Evolutionary conservation across 108 stramenopile genomes (phyloP).

Genomic region (Aurantiochytrium sp.): DNA sequence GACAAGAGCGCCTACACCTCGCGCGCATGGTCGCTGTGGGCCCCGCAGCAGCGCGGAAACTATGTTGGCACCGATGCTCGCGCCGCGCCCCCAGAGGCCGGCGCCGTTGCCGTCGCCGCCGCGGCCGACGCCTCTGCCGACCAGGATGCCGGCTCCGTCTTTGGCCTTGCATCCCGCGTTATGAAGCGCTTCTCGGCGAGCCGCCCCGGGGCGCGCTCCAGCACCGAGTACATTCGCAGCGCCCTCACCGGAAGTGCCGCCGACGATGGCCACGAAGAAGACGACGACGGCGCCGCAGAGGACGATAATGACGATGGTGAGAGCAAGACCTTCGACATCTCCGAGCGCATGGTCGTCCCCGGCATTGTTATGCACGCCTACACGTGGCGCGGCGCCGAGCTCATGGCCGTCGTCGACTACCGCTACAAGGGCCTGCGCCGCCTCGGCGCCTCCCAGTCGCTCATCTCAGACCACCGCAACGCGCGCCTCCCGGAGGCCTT

Average conservation of each 20-base stretch:
- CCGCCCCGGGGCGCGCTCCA: neutral
- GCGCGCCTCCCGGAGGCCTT: neutral
- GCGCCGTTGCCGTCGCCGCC: no score
- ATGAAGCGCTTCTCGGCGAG: neutral
- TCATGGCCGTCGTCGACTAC: slow-evolving; percentile 46
- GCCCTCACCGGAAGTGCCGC: no score
- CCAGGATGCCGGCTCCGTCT: neutral
- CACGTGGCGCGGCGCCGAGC: slow-evolving; percentile 46
- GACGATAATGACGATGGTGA: slow-evolving; percentile 77
- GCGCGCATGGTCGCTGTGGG: neutral
- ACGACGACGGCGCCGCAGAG: slow-evolving; percentile 46
- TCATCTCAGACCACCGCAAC: neutral
- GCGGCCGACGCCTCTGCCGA: no score
- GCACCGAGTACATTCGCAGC: no score
- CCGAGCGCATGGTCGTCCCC: neutral
- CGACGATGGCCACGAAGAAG: slow-evolving; percentile 25
- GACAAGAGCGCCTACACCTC: slow-evolving; percentile 62
- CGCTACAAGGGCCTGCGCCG: slow-evolving; percentile 51
- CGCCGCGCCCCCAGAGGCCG: no score
- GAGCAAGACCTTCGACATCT: slow-evolving; percentile 58
- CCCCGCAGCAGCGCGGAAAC: slow-evolving; percentile 26
- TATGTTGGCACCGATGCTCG: slow-evolving; percentile 31
- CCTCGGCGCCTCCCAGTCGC: slow-evolving; percentile 4
- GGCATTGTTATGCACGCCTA: slow-evolving; percentile 11
- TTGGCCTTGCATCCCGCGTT: neutral